Percentiles rank a stretch among this genome's conserved stretches.
These are phyloP conservation scores for Scheffersomyces amazonensis DNA, from an alignment of 805 yeast genomes.

Conservation along the genomic window DNA sequence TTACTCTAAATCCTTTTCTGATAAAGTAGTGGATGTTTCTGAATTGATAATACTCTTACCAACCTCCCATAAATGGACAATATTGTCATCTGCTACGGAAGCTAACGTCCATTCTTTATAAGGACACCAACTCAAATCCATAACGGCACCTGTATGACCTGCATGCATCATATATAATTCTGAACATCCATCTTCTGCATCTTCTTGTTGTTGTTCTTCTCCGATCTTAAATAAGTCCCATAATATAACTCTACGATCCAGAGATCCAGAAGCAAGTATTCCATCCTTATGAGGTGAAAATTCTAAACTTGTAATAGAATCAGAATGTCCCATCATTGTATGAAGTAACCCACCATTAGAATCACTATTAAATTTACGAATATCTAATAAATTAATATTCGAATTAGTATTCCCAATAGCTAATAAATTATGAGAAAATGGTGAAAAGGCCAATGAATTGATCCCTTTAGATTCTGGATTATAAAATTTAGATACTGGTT, in stretches of 20 bases:
- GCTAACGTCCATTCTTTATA: conserved; percentile 76
- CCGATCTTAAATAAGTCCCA: conserved; percentile 85
- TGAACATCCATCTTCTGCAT: conserved; percentile 88
- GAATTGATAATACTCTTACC: conserved; percentile 24
- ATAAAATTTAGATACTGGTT: conserved; percentile 23
- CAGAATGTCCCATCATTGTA: conserved; percentile 79
- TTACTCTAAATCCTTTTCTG: conserved; percentile 21
- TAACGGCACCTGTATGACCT: conserved; percentile 78
- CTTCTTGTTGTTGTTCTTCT: conserved; percentile 81
- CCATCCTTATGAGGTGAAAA: conserved; percentile 81
- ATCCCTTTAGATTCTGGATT: conserved; percentile 38
- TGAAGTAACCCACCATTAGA: conserved; percentile 45
- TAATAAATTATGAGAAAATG: conserved; percentile 53
- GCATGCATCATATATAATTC: conserved; percentile 91
- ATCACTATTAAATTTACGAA: conserved; percentile 39
- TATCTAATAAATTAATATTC: conserved; percentile 62
- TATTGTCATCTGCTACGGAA: conserved; percentile 59
- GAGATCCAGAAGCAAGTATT: conserved; percentile 70
- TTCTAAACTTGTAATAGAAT: conserved; percentile 65
- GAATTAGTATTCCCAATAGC: conserved; percentile 73
- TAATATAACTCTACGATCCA: conserved; percentile 71
- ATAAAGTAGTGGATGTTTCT: conserved; percentile 9
- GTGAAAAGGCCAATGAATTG: conserved; percentile 66
- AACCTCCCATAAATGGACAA: conserved; percentile 59
- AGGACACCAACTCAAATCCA: conserved; percentile 70